These are phyloP conservation scores for Pharus latifolius DNA, from an alignment of 176 grass and related monocot species.

Conservation along the genomic window DNA sequence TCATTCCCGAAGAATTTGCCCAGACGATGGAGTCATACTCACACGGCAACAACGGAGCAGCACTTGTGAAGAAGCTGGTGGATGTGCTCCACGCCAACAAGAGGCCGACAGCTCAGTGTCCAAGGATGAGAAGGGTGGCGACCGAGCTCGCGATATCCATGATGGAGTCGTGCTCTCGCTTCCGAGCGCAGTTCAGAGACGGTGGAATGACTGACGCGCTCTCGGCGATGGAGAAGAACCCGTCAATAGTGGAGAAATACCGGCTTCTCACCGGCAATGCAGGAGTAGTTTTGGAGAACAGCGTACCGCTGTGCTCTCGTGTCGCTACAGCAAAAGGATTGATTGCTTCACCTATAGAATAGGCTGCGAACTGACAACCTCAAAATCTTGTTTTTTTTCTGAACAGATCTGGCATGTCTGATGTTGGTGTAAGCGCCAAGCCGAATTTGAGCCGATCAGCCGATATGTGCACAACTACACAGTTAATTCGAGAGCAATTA, in stretches of 20 bases:
- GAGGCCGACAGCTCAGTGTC: neutral
- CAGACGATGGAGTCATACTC: neutral
- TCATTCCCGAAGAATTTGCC: neutral
- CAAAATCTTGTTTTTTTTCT: too few relatives aligned
- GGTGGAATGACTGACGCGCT: neutral
- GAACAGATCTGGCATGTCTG: too few relatives aligned
- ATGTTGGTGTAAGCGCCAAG: too few relatives aligned
- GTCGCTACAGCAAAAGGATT: neutral
- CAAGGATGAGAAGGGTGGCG: neutral
- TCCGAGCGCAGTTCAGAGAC: neutral
- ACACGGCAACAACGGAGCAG: neutral
- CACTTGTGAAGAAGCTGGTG: neutral
- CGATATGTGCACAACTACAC: too few relatives aligned
- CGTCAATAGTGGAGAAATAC: neutral
- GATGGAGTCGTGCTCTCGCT: neutral
- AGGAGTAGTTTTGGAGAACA: neutral
- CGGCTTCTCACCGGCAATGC: neutral
- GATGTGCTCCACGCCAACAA: neutral
- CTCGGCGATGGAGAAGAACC: neutral
- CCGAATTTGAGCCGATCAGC: too few relatives aligned
- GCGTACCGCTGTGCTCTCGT: neutral
- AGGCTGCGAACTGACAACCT: too few relatives aligned
- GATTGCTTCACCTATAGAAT: too few relatives aligned
- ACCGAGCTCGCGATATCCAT: neutral
- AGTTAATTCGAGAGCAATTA: too few relatives aligned